A percentile compares a stretch with the other conserved stretches of the same genome.
phyloP scores from a whole-genome alignment of 176 grass and related monocot genomes.

The Juncus inflexus region DNA sequence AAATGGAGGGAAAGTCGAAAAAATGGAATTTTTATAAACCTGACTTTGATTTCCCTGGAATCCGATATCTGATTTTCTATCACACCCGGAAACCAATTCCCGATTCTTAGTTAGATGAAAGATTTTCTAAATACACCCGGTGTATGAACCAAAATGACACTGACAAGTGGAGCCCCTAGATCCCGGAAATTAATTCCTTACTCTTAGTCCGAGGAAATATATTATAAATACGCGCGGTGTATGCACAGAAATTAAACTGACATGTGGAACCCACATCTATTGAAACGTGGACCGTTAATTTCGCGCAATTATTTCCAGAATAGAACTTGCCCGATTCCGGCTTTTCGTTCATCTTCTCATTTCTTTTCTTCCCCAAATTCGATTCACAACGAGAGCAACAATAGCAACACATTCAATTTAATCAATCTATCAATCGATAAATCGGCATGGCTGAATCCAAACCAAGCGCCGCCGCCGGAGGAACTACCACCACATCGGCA shows the following conservation, averaged over 20 bases:
- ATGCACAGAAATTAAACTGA: not conserved
- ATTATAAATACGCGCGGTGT: not conserved
- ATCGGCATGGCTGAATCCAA: conserved; percentile 25
- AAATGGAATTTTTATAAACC: no score
- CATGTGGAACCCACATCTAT: not conserved
- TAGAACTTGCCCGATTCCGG: not conserved
- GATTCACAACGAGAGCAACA: not conserved
- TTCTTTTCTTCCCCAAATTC: conserved; percentile 18
- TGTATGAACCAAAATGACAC: not conserved
- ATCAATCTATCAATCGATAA: not conserved
- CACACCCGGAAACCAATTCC: no score
- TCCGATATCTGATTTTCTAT: no score
- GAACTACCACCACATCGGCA: not conserved
- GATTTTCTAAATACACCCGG: no score
- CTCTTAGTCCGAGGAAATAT: not conserved
- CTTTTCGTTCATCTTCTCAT: not conserved
- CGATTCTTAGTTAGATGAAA: no score
- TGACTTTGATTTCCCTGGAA: no score
- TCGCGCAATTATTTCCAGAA: not conserved
- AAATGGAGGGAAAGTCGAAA: not conserved
- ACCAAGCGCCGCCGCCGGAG: not conserved
- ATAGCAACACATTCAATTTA: no score
- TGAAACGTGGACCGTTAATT: not conserved
- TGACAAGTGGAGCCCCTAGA: not conserved
- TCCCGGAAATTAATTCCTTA: not conserved